Percentiles rank a stretch among this genome's conserved stretches.
Conservation (phyloP, 768 basidiomycete genomes). For the Hygrocybe coccinea region DNA sequence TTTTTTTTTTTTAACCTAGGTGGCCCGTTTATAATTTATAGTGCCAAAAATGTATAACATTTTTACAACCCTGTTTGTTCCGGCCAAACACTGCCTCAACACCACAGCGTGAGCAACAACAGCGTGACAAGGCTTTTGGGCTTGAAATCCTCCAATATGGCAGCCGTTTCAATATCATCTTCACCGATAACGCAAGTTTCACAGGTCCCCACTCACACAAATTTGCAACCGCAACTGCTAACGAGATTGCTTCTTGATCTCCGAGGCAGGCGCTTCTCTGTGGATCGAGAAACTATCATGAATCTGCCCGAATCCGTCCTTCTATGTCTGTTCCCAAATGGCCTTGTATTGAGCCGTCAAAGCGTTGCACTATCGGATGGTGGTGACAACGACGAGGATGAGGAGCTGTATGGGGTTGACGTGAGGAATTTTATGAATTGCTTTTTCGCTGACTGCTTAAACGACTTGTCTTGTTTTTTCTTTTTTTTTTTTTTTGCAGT, state of each 20-base stretch:
- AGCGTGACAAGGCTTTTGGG: neutral
- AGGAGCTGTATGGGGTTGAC: slow-evolving; percentile 94
- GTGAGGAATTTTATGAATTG: slow-evolving; percentile 48
- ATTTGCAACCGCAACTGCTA: slow-evolving; percentile 81
- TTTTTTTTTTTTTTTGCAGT: too few relatives aligned
- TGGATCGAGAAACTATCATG: slow-evolving; percentile 97
- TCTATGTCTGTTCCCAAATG: slow-evolving; percentile 95
- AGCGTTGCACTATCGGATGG: slow-evolving; percentile 70
- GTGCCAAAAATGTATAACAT: neutral
- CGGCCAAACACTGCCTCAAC: slow-evolving; percentile 2
- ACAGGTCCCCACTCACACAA: slow-evolving; percentile 60
- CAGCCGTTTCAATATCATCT: slow-evolving; percentile 39
- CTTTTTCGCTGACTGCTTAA: slow-evolving; percentile 5
- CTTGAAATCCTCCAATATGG: slow-evolving; percentile 24
- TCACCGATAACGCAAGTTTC: slow-evolving; percentile 59
- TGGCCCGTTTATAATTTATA: neutral
- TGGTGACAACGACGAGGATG: slow-evolving; percentile 74
- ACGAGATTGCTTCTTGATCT: slow-evolving; percentile 88
- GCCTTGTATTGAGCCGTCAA: slow-evolving; percentile 87
- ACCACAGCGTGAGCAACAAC: neutral
- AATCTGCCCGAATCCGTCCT: slow-evolving; percentile 96
- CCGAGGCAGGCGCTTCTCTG: slow-evolving; percentile 84
- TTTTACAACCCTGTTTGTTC: slow-evolving; percentile 1
- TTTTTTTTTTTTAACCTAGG: neutral
- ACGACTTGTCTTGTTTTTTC: too few relatives aligned